These are phyloP conservation scores for Ceratobasidium sp. DNA, from an alignment of 1,284 basidiomycete genomes.

Conservation along the genomic window DNA sequence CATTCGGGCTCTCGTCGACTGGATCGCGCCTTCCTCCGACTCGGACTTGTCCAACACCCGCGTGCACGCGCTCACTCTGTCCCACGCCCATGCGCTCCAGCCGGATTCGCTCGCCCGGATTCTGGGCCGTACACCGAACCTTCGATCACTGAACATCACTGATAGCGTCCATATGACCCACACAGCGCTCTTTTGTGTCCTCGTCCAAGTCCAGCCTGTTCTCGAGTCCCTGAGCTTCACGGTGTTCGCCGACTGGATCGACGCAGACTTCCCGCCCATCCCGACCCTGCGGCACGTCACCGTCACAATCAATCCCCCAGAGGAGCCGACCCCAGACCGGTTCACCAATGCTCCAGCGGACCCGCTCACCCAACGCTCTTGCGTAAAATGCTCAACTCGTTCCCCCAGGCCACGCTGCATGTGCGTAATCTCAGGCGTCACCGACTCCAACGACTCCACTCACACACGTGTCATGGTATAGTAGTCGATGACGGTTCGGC, in stretches of 20 bases:
- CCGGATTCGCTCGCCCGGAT: constrained; percentile 15
- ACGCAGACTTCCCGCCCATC: constrained; percentile 20
- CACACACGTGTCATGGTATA: neutral
- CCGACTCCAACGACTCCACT: constrained; percentile 3
- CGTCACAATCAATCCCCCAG: constrained; percentile 8
- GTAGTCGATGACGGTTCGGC: constrained; percentile 25
- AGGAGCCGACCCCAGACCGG: constrained; percentile 27
- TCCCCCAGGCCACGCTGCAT: neutral
- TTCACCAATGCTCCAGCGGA: constrained; percentile 18
- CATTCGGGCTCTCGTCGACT: constrained; percentile 18
- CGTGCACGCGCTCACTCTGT: constrained; percentile 1
- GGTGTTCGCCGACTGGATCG: neutral
- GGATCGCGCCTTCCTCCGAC: constrained; percentile 8
- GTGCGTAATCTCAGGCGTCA: constrained; percentile 17
- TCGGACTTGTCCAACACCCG: neutral
- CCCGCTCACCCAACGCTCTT: constrained; percentile 15
- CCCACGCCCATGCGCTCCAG: constrained; percentile 6
- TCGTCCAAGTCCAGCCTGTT: neutral
- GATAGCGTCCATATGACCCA: constrained; percentile 15
- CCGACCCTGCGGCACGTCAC: constrained; percentile 23
- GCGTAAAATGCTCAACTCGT: constrained; percentile 10
- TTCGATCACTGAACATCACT: constrained; percentile 31
- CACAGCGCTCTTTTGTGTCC: neutral
- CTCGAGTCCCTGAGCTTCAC: constrained; percentile 34
- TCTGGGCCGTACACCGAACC: neutral